A percentile compares a stretch with the other conserved stretches of the same genome.
Evolutionary conservation across 192 early-diverging fungal genomes (phyloP).

Genomic region (Funneliformis mosseae): DNA sequence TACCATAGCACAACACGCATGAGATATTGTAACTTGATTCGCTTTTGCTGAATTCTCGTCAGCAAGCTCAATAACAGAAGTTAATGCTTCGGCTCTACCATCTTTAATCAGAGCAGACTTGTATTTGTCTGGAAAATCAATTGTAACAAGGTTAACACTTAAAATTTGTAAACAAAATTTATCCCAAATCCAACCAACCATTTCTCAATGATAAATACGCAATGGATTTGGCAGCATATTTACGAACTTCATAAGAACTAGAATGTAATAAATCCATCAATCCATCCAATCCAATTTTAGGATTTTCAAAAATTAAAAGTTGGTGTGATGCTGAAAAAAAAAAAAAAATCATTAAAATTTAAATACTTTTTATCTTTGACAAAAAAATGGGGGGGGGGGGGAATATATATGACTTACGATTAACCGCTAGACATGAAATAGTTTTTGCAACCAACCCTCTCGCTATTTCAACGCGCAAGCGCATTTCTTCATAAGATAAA

Average conservation of each 20-base stretch:
- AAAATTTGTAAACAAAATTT: conserved; percentile 27
- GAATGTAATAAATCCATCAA: conserved; percentile 47
- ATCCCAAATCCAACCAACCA: conserved; percentile 40
- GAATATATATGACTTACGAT: conserved; percentile 27
- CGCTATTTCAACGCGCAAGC: conserved; percentile 41
- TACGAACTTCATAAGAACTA: conserved; percentile 48
- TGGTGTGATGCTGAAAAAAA: conserved; percentile 46
- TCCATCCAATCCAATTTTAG: conserved; percentile 40
- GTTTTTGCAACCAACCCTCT: conserved; percentile 48
- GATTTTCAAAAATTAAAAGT: conserved; percentile 52
- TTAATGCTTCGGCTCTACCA: conserved; percentile 26
- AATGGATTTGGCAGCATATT: conserved; percentile 60
- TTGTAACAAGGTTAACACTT: conserved; percentile 26
- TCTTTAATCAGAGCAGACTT: conserved; percentile 40
- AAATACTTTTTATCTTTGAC: neutral
- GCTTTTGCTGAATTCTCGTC: conserved; percentile 13
- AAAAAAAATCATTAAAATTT: neutral
- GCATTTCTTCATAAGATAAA: conserved; percentile 41
- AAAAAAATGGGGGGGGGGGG: too few species aligned
- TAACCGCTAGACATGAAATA: conserved; percentile 44
- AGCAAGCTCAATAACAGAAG: neutral
- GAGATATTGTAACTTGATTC: conserved; percentile 46
- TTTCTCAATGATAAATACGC: conserved; percentile 60
- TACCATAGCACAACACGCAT: conserved; percentile 58
- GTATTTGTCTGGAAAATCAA: conserved; percentile 39